Base-by-base conservation (phyloP, 129 eudicot species). In the Artemisia tridentata region DNA sequence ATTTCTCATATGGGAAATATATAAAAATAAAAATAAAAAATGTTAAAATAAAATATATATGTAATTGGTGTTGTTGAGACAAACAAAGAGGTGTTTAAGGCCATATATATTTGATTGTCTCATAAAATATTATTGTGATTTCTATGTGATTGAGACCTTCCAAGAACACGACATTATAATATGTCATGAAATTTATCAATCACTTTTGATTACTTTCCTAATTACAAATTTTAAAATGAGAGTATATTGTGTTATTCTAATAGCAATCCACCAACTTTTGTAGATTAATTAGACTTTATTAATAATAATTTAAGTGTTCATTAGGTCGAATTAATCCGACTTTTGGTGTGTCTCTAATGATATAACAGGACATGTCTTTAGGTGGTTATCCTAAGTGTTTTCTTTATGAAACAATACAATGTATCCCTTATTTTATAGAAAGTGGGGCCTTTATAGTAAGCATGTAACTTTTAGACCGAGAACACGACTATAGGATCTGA, bases 81-180 rank as follows among this genome's bases (percentile, higher is more conserved):
- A 77, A 63, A 77, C 4, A 41, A 38, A 43, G 71, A 73, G 81
- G 72, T 59, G 45, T 70, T 77, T 70, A 63, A 71, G 70, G 67
- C 76, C 81, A 77, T 77, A 62, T 76, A 77, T 77, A 62, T 76
- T 77, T 77, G 58, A 77, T 18, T 77, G 81, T 77, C 72, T 63
- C 13, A 60, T 70, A 70, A 56, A 70, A 70, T 51, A 69, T 50
- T 69, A 14, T 51, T 23, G 11, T 51, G 61, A 53, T 63, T 56
- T 64, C 5, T 63, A 41, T 64, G 72, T 77, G 76, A 77, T 77
- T 63, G 76, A 77, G 72, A 63, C 76, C 67, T 77, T 77, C 76
- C 62, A 52, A 43, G 75, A 73, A 63, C 12, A 69, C 43, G 23
- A 70, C 19, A 69, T 50, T 52, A 62, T n/a, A 77, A 69, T 62